A percentile compares a stretch with the other conserved stretches of the same genome.
These are phyloP conservation scores for Fusarium oligoseptatum DNA, from an alignment of 2,329 filamentous ascomycete species.

Conservation along the genomic window DNA sequence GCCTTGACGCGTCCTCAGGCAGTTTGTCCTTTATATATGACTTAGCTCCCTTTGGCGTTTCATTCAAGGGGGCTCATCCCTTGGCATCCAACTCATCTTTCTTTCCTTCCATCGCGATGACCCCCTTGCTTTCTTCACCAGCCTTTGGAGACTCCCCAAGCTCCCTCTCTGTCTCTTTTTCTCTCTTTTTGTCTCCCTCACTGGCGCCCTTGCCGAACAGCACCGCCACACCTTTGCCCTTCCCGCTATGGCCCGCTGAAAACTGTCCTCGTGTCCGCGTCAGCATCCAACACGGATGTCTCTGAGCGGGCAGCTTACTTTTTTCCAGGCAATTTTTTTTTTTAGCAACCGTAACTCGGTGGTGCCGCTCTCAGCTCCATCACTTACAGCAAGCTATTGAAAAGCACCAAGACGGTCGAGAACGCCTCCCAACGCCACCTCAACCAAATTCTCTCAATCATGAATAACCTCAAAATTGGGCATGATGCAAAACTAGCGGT, in stretches of 20 bases:
- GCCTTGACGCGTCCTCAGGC: neutral
- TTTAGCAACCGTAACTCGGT: conserved; percentile 28
- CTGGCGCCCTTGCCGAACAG: conserved; percentile 8
- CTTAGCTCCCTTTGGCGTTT: conserved; percentile 5
- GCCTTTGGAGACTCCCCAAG: neutral
- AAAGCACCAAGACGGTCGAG: neutral
- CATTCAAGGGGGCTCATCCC: conserved; percentile 8
- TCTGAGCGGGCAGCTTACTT: conserved; percentile 7
- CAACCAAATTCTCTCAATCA: neutral
- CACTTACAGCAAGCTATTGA: neutral
- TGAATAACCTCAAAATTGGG: neutral
- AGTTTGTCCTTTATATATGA: conserved; percentile 4
- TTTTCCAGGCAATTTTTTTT: neutral
- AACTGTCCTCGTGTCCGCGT: conserved; percentile 37
- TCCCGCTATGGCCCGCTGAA: conserved; percentile 11
- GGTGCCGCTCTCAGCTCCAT: conserved; percentile 27
- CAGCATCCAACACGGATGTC: conserved; percentile 26
- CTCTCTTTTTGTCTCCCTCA: neutral
- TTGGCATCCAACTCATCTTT: conserved; percentile 7
- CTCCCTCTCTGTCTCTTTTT: neutral
- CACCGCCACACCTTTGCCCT: conserved; percentile 13
- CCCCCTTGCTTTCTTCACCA: conserved; percentile 1
- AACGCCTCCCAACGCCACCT: conserved; percentile 31
- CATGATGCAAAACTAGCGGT: neutral
- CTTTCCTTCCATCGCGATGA: neutral